Base-by-base conservation (phyloP, 1,139 yeast genomes). In the Yamadazyma trypodendri region DNA sequence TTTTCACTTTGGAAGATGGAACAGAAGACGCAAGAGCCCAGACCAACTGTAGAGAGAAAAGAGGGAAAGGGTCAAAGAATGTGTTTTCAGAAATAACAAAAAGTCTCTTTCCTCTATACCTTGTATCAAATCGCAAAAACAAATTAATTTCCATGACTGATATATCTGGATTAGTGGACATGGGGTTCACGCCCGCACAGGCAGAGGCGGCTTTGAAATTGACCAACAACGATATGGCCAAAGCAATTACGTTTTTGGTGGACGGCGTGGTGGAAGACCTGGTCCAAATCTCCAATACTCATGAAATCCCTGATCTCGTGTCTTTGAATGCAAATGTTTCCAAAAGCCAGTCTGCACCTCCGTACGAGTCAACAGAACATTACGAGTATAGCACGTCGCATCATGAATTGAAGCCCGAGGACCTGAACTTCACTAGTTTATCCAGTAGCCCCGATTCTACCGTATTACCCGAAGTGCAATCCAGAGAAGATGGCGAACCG, bases 111-210 rank as follows among this genome's bases (percentile, higher is more conserved):
- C 11, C 5, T 27, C 29, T 18, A 6, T 14, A 8, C 21, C 20
- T 14, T 20, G 8, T 20, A 6, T 24, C 15, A 10, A 22, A 22
- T 24, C 34, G 31, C 31, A 28, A 28, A 15, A 31, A 31, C 5
- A 24, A 23, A 21, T 11, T 10, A 4, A 29, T 29, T 16, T 39
- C 8, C 34, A 48, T 46, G 48, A 40, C 36, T 13, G 41, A 43
- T 34, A 29, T 45, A 6, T 31, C 29, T 7, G 35, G 38, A 24
- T 68, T 81, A 42, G 60, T 65, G 36, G 84, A 76, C 39, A 81
- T 82, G 88, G 89, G 88, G 23, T 75, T 81, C 54, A 55, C 72
- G 41, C 61, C 58, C 5, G 75, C 67, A 20, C 65, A 66, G 42
- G 73, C 80, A 0, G 45, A 44, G 7, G 58, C 54, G 18, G 81